These are phyloP conservation scores for Ogataea parapolymorpha DNA, from an alignment of 805 yeast genomes.

Conservation along the genomic window DNA sequence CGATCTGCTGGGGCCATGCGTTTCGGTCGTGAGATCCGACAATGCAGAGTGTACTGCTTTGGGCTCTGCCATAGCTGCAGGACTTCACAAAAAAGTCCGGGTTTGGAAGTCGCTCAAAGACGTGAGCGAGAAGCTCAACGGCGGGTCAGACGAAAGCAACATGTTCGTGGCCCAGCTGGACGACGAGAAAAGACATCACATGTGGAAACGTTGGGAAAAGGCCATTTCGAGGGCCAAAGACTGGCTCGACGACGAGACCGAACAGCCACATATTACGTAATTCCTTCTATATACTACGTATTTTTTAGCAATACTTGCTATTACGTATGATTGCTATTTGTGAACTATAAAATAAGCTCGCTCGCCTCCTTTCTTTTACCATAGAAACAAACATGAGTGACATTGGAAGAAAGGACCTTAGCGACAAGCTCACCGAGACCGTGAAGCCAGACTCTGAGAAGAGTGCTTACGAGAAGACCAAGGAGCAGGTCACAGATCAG, in stretches of 20 bases:
- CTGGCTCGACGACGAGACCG: slow-evolving; percentile 50
- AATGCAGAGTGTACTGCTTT: slow-evolving; percentile 90
- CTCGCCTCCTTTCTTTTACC: neutral
- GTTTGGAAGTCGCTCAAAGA: slow-evolving; percentile 78
- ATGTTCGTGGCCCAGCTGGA: slow-evolving; percentile 37
- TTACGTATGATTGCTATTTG: slow-evolving; percentile 6
- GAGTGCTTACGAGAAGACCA: slow-evolving; percentile 59
- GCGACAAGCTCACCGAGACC: slow-evolving; percentile 66
- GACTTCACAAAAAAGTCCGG: slow-evolving; percentile 58
- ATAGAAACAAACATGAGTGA: slow-evolving; percentile 24
- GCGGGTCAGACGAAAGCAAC: slow-evolving; percentile 22
- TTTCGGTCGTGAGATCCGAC: slow-evolving; percentile 73
- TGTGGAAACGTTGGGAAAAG: slow-evolving; percentile 77
- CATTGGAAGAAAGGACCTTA: slow-evolving; percentile 66
- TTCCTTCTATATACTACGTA: neutral
- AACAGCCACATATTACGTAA: neutral
- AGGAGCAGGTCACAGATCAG: slow-evolving; percentile 65
- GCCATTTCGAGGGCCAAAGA: slow-evolving; percentile 80
- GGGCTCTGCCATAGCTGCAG: slow-evolving; percentile 97
- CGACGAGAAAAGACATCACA: slow-evolving; percentile 55
- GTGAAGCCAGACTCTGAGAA: slow-evolving; percentile 74
- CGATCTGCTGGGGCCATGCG: slow-evolving; percentile 85
- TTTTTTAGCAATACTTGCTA: slow-evolving; percentile 6
- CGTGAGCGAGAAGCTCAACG: slow-evolving; percentile 43
- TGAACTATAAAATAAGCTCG: slow-evolving; percentile 1